Base-by-base conservation (phyloP, 108 stramenopile genomes). In the Aurantiochytrium sp. region DNA sequence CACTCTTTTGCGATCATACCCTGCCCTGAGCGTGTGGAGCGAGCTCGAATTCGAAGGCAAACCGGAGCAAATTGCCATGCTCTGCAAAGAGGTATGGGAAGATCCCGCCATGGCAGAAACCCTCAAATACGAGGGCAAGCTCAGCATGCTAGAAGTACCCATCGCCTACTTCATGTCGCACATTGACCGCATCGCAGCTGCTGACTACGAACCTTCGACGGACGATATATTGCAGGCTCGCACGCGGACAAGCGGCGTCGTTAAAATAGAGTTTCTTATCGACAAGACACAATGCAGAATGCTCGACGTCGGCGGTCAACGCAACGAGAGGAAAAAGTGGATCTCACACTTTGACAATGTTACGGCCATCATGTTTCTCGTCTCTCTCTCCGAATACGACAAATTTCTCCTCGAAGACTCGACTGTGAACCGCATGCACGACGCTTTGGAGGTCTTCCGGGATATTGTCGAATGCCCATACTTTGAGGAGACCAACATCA, bases 401-500 rank as follows among this genome's bases (percentile, higher is more conserved):
- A 95, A 95, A 92, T 72, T 87, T 28, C 88, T 95, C 47, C 94
- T 95, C 72, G 94, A 93, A 59, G 90, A 92, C 35, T 44, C 89
- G 5, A 71, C 51, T 6, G 60, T 35, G 3, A 90, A 91, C 51
- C 92, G 93, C 55, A 92, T 94, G 92, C 69, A 90, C 10, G 93
- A 94, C 87, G 92, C 93, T 16, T 60, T 94, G 43, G 92, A 93
- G 19, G 91, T 94, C 21, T 94, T 94, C 72, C 73, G 88, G 69
- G 92, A 94, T 29, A 97, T 99, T 29, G 96, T 96, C 87, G 98
- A 98, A 90, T 98, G 98, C 91, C 93, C 95, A 18, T 96, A 96
- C 88, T 99, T 99, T 92, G 94, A 95, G 60, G 94, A 98, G 49
- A 98, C 98, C 4, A 94, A 94, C 69, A 96, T 96, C 92, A 95